phyloP scores from a whole-genome alignment of 257 asterid species.

The Rhazya stricta region DNA sequence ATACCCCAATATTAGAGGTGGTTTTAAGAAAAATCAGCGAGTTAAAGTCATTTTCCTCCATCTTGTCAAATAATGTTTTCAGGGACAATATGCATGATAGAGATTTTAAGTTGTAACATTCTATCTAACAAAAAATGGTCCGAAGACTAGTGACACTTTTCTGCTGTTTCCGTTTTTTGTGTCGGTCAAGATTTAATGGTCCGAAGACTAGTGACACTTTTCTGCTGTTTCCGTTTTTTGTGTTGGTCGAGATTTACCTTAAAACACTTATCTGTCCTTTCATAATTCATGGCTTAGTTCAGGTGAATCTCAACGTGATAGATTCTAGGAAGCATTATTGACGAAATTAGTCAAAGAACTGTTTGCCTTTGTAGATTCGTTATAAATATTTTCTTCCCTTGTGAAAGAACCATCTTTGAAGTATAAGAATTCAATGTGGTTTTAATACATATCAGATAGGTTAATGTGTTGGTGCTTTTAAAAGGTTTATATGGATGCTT shows the following conservation, averaged over 20 bases:
- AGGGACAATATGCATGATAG: background rate
- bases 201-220: background rate
- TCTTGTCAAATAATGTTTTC: background rate
- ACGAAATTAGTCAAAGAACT: background rate
- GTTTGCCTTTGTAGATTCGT: background rate
- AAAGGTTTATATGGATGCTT: background rate
- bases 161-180: background rate
- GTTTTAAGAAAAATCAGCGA: too few relatives aligned
- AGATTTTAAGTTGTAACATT: background rate
- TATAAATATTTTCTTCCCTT: background rate
- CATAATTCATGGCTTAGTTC: background rate
- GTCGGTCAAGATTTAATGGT: background rate
- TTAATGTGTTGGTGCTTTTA: background rate
- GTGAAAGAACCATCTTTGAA: background rate
- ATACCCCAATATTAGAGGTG: too few relatives aligned
- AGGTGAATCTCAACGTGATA: background rate
- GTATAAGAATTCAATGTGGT: background rate
- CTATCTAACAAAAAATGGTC: too few relatives aligned
- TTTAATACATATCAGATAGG: background rate
- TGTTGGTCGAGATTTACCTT: background rate
- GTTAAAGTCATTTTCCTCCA: background rate
- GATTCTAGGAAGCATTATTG: background rate
- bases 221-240: background rate
- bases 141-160: background rate
- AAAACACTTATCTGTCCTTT: background rate